phyloP scores from a whole-genome alignment of 2,329 filamentous ascomycete species.

The Pseudogymnoascus sp. region DNA sequence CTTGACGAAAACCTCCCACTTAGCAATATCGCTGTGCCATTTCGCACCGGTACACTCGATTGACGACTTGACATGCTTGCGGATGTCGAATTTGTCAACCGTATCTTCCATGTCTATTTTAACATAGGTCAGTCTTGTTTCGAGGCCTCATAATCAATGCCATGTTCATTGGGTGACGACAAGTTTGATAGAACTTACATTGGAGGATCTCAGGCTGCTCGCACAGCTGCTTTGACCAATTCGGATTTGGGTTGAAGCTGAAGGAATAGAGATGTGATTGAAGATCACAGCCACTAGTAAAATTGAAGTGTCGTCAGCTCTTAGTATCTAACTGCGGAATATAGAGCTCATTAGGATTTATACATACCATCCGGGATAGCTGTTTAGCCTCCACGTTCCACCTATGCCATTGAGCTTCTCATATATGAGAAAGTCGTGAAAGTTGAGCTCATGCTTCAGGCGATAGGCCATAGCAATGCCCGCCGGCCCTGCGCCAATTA shows the following conservation, averaged over 20 bases:
- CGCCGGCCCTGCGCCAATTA: conserved; percentile 28
- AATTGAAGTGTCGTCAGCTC: background rate
- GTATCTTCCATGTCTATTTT: conserved; percentile 12
- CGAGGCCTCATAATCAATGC: background rate
- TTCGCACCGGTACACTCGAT: background rate
- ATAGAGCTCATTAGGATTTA: background rate
- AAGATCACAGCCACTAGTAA: conserved; percentile 23
- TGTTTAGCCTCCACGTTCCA: conserved; percentile 27
- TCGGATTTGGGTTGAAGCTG: conserved; percentile 33
- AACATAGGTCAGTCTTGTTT: conserved; percentile 7
- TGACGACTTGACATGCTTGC: conserved; percentile 17
- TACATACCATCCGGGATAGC: conserved; percentile 26
- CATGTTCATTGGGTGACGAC: background rate
- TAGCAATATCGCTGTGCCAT: no score
- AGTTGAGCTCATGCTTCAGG: conserved; percentile 27
- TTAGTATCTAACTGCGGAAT: background rate
- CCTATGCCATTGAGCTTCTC: conserved; percentile 26
- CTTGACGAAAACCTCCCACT: background rate
- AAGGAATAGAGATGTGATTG: conserved; percentile 34
- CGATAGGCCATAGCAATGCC: conserved; percentile 28
- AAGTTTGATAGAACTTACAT: conserved; percentile 16
- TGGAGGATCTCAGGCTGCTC: conserved; percentile 30
- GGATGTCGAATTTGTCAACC: conserved; percentile 19
- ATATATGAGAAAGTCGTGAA: conserved; percentile 26
- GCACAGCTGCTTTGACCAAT: conserved; percentile 30